Evolutionary conservation across 371 early-diverging fungal genomes (phyloP).

Genomic region (Rhizopus stolonifer): DNA sequence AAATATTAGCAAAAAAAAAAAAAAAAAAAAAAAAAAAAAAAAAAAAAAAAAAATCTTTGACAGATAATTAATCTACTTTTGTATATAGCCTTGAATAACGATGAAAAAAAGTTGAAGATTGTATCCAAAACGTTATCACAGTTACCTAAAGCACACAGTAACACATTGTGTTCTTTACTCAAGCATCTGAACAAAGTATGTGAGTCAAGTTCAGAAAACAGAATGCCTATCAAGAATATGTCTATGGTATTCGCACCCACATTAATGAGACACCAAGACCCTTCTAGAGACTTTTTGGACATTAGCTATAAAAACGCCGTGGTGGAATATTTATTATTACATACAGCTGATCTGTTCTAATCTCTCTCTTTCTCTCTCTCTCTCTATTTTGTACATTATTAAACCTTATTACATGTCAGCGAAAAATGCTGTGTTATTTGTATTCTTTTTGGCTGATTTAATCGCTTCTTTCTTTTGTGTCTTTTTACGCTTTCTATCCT

Average conservation of each 20-base stretch:
- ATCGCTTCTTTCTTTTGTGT: constrained; percentile 17
- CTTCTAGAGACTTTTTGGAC: constrained; percentile 72
- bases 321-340: constrained; percentile 45
- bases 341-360: constrained; percentile 18
- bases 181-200: constrained; percentile 51
- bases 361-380: background rate
- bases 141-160: constrained; percentile 41
- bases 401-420: constrained; percentile 21
- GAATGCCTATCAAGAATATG: constrained; percentile 86
- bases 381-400: background rate
- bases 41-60: background rate
- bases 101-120: constrained; percentile 19
- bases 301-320: constrained; percentile 77
- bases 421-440: constrained; percentile 20
- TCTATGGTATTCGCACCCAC: constrained; percentile 94
- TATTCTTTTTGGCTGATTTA: constrained; percentile 15
- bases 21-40: background rate
- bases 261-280: constrained; percentile 70
- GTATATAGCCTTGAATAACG: constrained; percentile 18
- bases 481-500: constrained; percentile 25
- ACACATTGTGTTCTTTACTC: constrained; percentile 34
- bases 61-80: no score
- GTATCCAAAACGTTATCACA: constrained; percentile 17
- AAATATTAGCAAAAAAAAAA: constrained; percentile 23
- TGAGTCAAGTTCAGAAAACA: constrained; percentile 55